phyloP scores from a whole-genome alignment of 2,329 filamentous ascomycete genomes.

The Aureobasidium zeae region DNA sequence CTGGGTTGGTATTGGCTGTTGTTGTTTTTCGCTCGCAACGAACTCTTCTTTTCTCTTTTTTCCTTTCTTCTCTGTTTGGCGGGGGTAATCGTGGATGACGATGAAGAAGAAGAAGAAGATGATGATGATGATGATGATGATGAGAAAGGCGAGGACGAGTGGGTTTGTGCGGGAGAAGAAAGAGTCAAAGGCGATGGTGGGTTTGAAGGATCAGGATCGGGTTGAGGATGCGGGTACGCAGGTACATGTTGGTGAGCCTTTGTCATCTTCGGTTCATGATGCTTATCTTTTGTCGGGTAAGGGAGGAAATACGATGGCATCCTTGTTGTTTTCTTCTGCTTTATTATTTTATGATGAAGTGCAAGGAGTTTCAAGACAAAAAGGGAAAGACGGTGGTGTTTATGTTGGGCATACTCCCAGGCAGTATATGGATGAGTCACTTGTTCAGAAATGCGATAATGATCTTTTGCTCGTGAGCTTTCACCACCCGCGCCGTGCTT shows the following conservation, averaged over 20 bases:
- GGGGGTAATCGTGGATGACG: not conserved
- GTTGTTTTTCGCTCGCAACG: no score
- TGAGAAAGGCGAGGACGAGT: not conserved
- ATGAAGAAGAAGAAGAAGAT: not conserved
- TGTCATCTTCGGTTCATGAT: not conserved
- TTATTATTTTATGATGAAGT: no score
- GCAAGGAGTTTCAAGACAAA: no score
- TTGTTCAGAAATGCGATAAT: no score
- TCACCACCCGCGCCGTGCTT: no score
- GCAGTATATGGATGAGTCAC: no score
- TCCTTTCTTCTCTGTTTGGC: constrained; percentile 3
- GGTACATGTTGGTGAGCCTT: not conserved
- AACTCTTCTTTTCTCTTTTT: no score
- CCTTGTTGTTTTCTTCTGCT: no score
- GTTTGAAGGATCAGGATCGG: not conserved
- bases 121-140: no score
- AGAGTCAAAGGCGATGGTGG: constrained; percentile 1
- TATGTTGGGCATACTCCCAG: not conserved
- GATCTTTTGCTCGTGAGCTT: no score
- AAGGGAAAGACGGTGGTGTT: no score
- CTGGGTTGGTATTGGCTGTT: constrained; percentile 16
- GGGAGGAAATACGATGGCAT: constrained; percentile 8
- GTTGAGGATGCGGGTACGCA: not conserved
- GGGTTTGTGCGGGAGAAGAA: not conserved
- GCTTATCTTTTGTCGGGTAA: not conserved